Percentiles rank a stretch among this genome's conserved stretches.
Evolutionary conservation across 805 yeast genomes (phyloP).

Genomic region (Wickerhamiella azymoides): DNA sequence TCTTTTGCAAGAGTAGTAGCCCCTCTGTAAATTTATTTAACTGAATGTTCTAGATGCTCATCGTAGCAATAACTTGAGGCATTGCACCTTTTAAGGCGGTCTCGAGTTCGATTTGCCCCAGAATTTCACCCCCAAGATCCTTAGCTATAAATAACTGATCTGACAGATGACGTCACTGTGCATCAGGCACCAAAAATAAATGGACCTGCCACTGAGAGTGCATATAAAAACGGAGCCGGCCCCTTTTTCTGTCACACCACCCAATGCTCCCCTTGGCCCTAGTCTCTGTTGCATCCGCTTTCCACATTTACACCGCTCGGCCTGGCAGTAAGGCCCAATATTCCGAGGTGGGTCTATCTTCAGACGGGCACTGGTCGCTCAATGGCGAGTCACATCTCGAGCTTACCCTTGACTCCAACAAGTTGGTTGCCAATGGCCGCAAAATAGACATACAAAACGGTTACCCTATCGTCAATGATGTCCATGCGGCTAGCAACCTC

Average conservation of each 20-base stretch:
- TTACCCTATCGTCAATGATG: neutral
- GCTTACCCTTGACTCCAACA: neutral
- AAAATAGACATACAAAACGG: neutral
- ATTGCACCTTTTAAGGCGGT: no score
- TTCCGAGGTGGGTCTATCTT: neutral
- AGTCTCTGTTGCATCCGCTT: neutral
- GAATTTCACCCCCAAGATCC: no score
- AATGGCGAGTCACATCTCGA: neutral
- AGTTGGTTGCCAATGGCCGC: neutral
- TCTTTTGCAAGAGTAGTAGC: constrained; percentile 31
- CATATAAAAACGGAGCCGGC: neutral
- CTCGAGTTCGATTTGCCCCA: no score
- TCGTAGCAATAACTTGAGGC: no score
- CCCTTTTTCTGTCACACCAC: neutral
- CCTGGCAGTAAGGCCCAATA: neutral
- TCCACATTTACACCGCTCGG: neutral
- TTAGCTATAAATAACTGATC: no score
- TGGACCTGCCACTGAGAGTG: neutral
- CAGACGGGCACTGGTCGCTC: neutral
- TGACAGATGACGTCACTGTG: no score
- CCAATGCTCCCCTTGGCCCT: neutral
- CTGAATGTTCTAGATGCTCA: no score
- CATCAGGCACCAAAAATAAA: no score
- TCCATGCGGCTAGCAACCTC: no score
- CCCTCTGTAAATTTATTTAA: no score